Conservation (phyloP, 2,329 filamentous ascomycete genomes). For the Erysiphe pulchra region DNA sequence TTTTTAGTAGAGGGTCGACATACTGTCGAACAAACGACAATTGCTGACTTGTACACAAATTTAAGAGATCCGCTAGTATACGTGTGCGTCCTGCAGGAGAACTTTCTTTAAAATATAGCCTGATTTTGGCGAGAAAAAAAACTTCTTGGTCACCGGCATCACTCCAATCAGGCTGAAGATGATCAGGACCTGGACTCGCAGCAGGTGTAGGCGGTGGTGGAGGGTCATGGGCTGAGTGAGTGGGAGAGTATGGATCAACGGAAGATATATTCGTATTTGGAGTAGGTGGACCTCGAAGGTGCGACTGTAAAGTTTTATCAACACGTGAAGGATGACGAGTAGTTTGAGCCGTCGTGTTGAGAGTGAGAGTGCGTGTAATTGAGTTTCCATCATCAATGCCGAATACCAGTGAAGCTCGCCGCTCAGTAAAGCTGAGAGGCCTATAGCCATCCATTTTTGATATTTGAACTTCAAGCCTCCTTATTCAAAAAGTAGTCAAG, state of each 20-base stretch:
- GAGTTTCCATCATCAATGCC: slow-evolving; percentile 21
- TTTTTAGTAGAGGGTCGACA: slow-evolving; percentile 79
- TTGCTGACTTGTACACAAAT: slow-evolving; percentile 83
- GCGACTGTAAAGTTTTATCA: slow-evolving; percentile 27
- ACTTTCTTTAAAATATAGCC: slow-evolving; percentile 56
- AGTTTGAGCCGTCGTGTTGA: slow-evolving; percentile 20
- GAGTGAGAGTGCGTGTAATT: slow-evolving; percentile 17
- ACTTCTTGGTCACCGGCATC: slow-evolving; percentile 60
- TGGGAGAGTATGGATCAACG: slow-evolving; percentile 27
- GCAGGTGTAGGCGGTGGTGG: slow-evolving; percentile 39
- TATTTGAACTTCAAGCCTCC: background rate
- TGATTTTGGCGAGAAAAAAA: slow-evolving; percentile 52
- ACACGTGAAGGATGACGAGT: slow-evolving; percentile 16
- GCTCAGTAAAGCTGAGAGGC: slow-evolving; percentile 33
- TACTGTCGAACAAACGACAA: slow-evolving; percentile 92
- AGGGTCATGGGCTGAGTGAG: slow-evolving; percentile 17
- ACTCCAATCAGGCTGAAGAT: slow-evolving; percentile 45
- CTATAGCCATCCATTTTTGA: slow-evolving; percentile 14
- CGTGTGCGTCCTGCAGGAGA: slow-evolving; percentile 52
- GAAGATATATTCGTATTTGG: slow-evolving; percentile 41
- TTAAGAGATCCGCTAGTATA: slow-evolving; percentile 67
- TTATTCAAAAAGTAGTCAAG: background rate
- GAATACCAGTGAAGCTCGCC: slow-evolving; percentile 29
- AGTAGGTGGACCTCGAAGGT: slow-evolving; percentile 33
- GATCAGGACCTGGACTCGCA: slow-evolving; percentile 35